These are phyloP conservation scores for Pyropia yezoensis DNA, from an alignment of 23 red algal genomes.

Conservation along the genomic window DNA sequence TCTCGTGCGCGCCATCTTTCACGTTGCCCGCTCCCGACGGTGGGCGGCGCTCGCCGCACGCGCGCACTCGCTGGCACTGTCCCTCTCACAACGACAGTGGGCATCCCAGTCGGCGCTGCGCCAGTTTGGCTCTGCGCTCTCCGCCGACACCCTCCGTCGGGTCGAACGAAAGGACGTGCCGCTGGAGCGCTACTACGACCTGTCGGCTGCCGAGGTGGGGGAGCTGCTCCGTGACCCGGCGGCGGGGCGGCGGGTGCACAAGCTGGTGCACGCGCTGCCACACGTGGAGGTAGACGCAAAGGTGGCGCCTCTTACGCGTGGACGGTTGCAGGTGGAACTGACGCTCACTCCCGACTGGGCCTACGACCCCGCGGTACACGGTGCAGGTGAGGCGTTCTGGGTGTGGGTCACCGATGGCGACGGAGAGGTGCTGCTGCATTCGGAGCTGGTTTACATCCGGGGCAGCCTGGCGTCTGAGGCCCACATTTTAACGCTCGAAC, in stretches of 20 bases:
- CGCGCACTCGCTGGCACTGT: conserved; percentile 38
- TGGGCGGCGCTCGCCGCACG: conserved; percentile 41
- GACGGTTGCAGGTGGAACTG: conserved; percentile 50
- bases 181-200: conserved; percentile 63
- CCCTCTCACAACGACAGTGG: conserved; percentile 56
- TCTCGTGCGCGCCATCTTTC: conserved; percentile 61
- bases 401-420: conserved; percentile 63
- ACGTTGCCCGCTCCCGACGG: conserved; percentile 45
- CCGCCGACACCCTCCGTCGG: conserved; percentile 35
- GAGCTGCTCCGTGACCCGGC: conserved; percentile 57
- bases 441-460: conserved; percentile 49
- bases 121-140: conserved; percentile 37
- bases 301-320: conserved; percentile 62
- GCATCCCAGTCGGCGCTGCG: conserved; percentile 64
- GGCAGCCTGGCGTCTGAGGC: conserved; percentile 21
- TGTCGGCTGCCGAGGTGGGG: conserved; percentile 39
- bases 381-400: conserved; percentile 59
- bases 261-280: conserved; percentile 54
- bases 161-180: conserved; percentile 75
- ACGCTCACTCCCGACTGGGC: conserved; percentile 56
- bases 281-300: conserved; percentile 57
- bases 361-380: conserved; percentile 51
- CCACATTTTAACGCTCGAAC: conserved; percentile 21
- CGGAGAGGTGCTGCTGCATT: conserved; percentile 48
- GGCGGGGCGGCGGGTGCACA: conserved; percentile 43